These are phyloP conservation scores for Dendrobium officinale DNA, from an alignment of 106 monocot species.

Conservation along the genomic window DNA sequence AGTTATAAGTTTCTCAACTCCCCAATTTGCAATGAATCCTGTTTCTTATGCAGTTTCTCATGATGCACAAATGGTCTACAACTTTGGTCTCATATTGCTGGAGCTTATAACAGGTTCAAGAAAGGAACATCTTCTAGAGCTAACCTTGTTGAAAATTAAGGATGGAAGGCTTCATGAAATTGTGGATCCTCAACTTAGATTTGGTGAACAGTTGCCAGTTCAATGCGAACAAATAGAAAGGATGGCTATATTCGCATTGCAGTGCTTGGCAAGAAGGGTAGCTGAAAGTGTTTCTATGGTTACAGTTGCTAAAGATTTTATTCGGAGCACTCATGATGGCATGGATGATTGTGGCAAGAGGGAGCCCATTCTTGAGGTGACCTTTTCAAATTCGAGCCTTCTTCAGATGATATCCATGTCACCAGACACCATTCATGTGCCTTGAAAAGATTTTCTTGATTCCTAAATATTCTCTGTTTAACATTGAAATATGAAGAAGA, in stretches of 20 bases:
- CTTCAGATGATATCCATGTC: slow-evolving; percentile 89
- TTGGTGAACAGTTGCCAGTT: slow-evolving; percentile 20
- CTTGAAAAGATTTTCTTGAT: slow-evolving; percentile 1
- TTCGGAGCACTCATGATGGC: slow-evolving; percentile 23
- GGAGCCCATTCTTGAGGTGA: slow-evolving; percentile 44
- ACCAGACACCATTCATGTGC: slow-evolving; percentile 41
- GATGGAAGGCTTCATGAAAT: slow-evolving; percentile 53
- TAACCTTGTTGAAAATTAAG: slow-evolving; percentile 34
- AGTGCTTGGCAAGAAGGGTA: slow-evolving; percentile 32
- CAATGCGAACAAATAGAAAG: slow-evolving; percentile 53
- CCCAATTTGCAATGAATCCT: slow-evolving; percentile 6
- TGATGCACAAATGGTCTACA: slow-evolving; percentile 31
- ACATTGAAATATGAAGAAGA: background rate
- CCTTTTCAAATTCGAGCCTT: slow-evolving; percentile 81
- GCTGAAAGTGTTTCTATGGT: slow-evolving; percentile 21
- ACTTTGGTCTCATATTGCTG: slow-evolving; percentile 58
- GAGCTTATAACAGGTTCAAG: slow-evolving; percentile 55
- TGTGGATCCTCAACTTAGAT: slow-evolving; percentile 53
- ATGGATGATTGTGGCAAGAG: slow-evolving; percentile 18
- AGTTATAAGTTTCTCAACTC: slow-evolving; percentile 43
- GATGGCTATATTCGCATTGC: slow-evolving; percentile 37
- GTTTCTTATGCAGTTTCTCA: slow-evolving; percentile 14
- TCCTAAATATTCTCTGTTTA: background rate
- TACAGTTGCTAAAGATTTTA: slow-evolving; percentile 51
- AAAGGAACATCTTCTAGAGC: slow-evolving; percentile 19